Percentiles rank a stretch among this genome's conserved stretches.
Evolutionary conservation across 441 rosid species (phyloP).

Genomic region (Metrosideros polymorpha): DNA sequence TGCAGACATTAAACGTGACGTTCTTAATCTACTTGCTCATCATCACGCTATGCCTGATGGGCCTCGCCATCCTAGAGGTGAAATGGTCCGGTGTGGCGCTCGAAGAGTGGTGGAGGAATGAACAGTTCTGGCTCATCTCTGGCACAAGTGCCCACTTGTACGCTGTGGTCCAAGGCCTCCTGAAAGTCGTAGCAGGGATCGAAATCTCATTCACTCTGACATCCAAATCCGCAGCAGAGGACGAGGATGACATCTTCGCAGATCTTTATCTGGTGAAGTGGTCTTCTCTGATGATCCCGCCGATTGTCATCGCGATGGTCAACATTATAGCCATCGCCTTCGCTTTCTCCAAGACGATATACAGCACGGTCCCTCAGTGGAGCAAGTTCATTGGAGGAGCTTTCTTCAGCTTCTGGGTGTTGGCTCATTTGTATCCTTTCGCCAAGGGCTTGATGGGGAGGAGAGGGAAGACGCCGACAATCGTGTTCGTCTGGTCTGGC

Average conservation of each 20-base stretch:
- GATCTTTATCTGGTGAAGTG: slow-evolving; percentile 74
- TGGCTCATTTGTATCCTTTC: slow-evolving; percentile 85
- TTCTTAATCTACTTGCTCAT: slow-evolving; percentile 53
- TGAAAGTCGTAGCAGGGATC: slow-evolving; percentile 79
- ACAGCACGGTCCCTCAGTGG: slow-evolving; percentile 62
- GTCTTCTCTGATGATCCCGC: slow-evolving; percentile 79
- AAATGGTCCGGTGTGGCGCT: slow-evolving; percentile 72
- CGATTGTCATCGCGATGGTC: slow-evolving; percentile 77
- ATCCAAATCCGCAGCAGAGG: slow-evolving; percentile 62
- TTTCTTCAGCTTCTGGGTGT: slow-evolving; percentile 85
- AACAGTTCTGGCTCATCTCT: slow-evolving; percentile 78
- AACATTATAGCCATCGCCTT: slow-evolving; percentile 61
- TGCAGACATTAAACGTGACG: slow-evolving; percentile 39
- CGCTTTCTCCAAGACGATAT: slow-evolving; percentile 60
- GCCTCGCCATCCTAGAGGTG: slow-evolving; percentile 63
- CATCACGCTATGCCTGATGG: slow-evolving; percentile 51
- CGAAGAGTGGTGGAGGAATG: slow-evolving; percentile 97
- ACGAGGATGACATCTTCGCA: slow-evolving; percentile 63
- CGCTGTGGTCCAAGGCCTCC: slow-evolving; percentile 71
- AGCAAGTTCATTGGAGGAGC: slow-evolving; percentile 84
- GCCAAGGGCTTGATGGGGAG: slow-evolving; percentile 93
- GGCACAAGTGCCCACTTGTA: slow-evolving; percentile 81
- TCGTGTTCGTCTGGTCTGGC: slow-evolving; percentile 85
- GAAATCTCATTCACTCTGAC: slow-evolving; percentile 89
- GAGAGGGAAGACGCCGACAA: slow-evolving; percentile 79